These are phyloP conservation scores for Suhomyces maxii DNA, from an alignment of 1,139 yeast genomes.

Conservation along the genomic window DNA sequence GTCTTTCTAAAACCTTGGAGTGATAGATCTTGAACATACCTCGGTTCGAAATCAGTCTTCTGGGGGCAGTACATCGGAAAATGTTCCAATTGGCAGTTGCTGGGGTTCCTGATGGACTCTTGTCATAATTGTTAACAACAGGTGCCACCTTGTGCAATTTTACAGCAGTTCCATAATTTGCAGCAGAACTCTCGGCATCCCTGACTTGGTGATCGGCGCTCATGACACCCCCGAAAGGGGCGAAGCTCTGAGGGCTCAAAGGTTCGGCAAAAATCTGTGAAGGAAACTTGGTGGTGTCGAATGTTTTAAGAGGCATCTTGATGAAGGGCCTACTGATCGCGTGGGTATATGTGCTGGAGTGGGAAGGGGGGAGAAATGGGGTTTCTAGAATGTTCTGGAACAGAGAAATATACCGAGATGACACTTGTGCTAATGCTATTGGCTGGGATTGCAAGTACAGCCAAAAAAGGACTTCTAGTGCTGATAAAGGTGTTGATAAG, in stretches of 20 bases:
- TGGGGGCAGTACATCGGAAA: constrained; percentile 78
- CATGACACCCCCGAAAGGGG: constrained; percentile 46
- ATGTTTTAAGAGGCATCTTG: constrained; percentile 44
- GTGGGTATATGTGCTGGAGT: too few species aligned
- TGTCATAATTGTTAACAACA: constrained; percentile 50
- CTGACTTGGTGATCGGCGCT: constrained; percentile 48
- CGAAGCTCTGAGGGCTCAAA: constrained; percentile 44
- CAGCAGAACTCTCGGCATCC: constrained; percentile 42
- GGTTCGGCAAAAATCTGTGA: constrained; percentile 34
- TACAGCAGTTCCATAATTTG: constrained; percentile 92
- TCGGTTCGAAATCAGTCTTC: constrained; percentile 46
- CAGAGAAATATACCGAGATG: too few species aligned
- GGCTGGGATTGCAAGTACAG: too few species aligned
- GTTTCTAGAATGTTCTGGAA: too few species aligned
- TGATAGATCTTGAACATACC: constrained; percentile 38
- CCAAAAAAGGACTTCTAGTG: too few species aligned
- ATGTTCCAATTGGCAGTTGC: constrained; percentile 76
- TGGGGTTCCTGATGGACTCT: constrained; percentile 45
- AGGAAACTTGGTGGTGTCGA: constrained; percentile 24
- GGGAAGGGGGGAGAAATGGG: too few species aligned
- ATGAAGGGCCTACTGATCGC: too few species aligned
- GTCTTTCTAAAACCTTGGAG: constrained; percentile 80
- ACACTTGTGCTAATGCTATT: too few species aligned
- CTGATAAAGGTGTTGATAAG: too few species aligned
- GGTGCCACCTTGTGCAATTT: constrained; percentile 76